A percentile compares a stretch with the other conserved stretches of the same genome.
phyloP scores from a whole-genome alignment of 768 basidiomycete genomes.

The Trametes cubensis region DNA sequence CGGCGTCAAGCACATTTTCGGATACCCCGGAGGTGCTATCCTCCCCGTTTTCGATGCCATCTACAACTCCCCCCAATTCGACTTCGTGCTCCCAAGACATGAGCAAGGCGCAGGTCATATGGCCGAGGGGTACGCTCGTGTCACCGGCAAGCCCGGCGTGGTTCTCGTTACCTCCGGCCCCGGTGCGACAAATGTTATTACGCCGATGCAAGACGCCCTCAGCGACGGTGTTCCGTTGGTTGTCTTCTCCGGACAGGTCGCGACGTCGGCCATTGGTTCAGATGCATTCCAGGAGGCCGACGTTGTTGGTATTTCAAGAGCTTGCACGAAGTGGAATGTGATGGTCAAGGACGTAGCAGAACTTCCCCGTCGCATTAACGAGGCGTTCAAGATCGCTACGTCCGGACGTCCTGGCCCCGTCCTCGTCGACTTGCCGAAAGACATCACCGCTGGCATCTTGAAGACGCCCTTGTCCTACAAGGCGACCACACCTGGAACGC shows the following conservation, averaged over 20 bases:
- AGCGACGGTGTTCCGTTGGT: conserved; percentile 93
- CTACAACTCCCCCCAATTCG: conserved; percentile 92
- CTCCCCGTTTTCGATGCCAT: conserved; percentile 99
- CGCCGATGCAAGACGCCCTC: conserved; percentile 96
- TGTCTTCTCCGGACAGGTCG: conserved; percentile 98
- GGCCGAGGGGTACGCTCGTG: conserved; percentile 97
- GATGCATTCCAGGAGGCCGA: conserved; percentile 99
- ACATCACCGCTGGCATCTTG: conserved; percentile 92
- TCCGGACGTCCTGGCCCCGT: conserved; percentile 97
- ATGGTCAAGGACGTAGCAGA: conserved; percentile 98
- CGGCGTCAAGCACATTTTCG: conserved; percentile 94
- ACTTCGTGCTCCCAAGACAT: conserved; percentile 94
- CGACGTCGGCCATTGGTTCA: conserved; percentile 97
- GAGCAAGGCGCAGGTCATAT: conserved; percentile 99
- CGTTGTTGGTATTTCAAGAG: conserved; percentile 91
- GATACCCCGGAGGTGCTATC: conserved; percentile 97
- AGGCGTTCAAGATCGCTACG: conserved; percentile 99
- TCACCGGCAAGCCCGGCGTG: conserved; percentile 97
- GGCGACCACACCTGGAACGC: conserved; percentile 79
- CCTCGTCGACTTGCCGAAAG: conserved; percentile 98
- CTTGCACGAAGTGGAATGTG: conserved; percentile 99
- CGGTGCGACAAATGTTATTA: conserved; percentile 96
- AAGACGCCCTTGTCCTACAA: conserved; percentile 83
- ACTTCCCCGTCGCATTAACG: conserved; percentile 93
- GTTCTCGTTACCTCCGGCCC: conserved; percentile 98